Base-by-base conservation (phyloP, 768 basidiomycete species). In the Solioccasus polychromus region DNA sequence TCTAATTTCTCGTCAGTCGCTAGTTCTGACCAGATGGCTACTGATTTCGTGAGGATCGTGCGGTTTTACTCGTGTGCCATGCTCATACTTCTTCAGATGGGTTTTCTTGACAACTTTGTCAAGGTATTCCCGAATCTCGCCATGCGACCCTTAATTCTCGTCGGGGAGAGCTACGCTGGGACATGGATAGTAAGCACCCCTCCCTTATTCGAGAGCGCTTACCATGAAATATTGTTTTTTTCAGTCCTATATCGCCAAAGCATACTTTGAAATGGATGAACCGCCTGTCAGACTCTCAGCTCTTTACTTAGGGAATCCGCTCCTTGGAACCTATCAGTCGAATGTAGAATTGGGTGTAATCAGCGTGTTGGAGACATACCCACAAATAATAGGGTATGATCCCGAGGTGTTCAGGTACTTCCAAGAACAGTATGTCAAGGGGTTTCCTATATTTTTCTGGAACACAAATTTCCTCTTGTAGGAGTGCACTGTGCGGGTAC, bases 101-200 rank as follows among this genome's bases (percentile, higher is more conserved):
- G 82, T 12, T 88, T 88, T 60, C 61, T 90, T 34, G 65, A 62
- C 20, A 88, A 88, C 57, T 68, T 88, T 3, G 82, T 87, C 57
- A 82, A 82, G 53, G 80, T 88, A 8, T 89, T 89, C 63, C 87
- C 87, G 14, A 72, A 73, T 54, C 71, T 88, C 20, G 77, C 77
- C 12, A 77, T 68, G 1, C 78, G 87, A 23, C 87, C 87, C 14
- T 72, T 88, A 26, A 68, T 82, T 61, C 58, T 89, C 29, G 79
- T 78, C 0, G 87, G 87, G 5, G 87, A 88, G 64, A 85, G 82
- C 55, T 88, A 88, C 62, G 79, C 87, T 12, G 87, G 87, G 22
- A 74, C 74, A 47, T 87, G 83, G 54, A 86, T 88, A 43, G 79
- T 80, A 47, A 54, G 79, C 58, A 19, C n/a, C n/a, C 26, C 17